Evolutionary conservation across 2,329 filamentous ascomycete species (phyloP).

Genomic region (Scorias spongiosa): DNA sequence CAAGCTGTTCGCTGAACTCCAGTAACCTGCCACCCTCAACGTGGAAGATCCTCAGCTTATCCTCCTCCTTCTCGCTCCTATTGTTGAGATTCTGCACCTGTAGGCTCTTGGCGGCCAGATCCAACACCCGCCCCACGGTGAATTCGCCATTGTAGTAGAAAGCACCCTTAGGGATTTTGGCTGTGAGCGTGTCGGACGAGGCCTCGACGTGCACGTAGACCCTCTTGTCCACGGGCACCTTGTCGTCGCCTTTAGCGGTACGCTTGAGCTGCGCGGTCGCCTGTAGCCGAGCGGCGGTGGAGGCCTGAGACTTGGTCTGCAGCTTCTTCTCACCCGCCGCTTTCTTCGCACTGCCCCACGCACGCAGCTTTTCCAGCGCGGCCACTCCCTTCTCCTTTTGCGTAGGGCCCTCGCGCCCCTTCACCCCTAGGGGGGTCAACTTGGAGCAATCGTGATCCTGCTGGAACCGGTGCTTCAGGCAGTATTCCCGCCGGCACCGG

Average conservation of each 20-base stretch:
- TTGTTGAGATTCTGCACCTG: slow-evolving; percentile 80
- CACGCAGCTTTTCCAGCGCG: slow-evolving; percentile 61
- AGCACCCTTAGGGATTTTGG: slow-evolving; percentile 55
- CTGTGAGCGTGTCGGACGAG: slow-evolving; percentile 67
- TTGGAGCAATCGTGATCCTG: slow-evolving; percentile 78
- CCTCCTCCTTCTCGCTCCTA: slow-evolving; percentile 56
- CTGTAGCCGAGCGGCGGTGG: slow-evolving; percentile 47
- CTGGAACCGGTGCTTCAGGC: slow-evolving; percentile 57
- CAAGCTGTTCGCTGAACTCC: slow-evolving; percentile 78
- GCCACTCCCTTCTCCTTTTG: slow-evolving; percentile 50
- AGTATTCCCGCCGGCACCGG: slow-evolving; percentile 58
- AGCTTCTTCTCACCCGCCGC: slow-evolving; percentile 24
- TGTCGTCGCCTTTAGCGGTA: slow-evolving; percentile 77
- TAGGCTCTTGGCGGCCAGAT: slow-evolving; percentile 59
- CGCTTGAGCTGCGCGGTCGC: slow-evolving; percentile 70
- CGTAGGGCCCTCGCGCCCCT: slow-evolving; percentile 26
- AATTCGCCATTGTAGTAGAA: slow-evolving; percentile 50
- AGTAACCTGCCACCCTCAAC: slow-evolving; percentile 77
- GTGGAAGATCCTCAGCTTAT: slow-evolving; percentile 76
- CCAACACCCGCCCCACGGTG: slow-evolving; percentile 74
- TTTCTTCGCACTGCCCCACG: slow-evolving; percentile 62
- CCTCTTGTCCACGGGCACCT: slow-evolving; percentile 66
- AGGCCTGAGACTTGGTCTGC: slow-evolving; percentile 37
- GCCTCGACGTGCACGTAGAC: slow-evolving; percentile 85
- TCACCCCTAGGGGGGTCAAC: slow-evolving; percentile 45